These are phyloP conservation scores for Collybiopsis luxurians DNA, from an alignment of 768 basidiomycete genomes.

Conservation along the genomic window DNA sequence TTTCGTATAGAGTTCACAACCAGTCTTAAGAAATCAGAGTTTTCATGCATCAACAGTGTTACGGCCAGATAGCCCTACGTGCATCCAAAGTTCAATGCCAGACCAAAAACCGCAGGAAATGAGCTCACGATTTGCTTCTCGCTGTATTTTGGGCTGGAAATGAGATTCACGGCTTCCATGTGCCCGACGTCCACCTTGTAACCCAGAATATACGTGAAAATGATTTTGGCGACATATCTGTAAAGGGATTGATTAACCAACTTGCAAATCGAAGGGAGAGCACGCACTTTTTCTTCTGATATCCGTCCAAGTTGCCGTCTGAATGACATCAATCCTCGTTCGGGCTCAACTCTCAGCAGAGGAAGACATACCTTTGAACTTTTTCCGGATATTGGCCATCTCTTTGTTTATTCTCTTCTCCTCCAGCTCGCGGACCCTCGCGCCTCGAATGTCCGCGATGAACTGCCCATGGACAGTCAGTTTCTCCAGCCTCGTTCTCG, in stretches of 20 bases:
- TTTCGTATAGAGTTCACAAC: slow-evolving; percentile 99
- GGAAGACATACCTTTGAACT: slow-evolving; percentile 80
- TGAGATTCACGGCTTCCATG: slow-evolving; percentile 99
- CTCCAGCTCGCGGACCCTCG: slow-evolving; percentile 93
- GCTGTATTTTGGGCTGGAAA: slow-evolving; percentile 92
- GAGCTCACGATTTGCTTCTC: slow-evolving; percentile 95
- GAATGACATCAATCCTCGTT: slow-evolving; percentile 7
- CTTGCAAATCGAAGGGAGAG: slow-evolving; percentile 2
- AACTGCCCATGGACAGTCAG: slow-evolving; percentile 52
- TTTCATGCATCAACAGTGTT: slow-evolving; percentile 97
- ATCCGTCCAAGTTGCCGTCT: slow-evolving; percentile 87
- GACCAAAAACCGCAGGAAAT: slow-evolving; percentile 2
- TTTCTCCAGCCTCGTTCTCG: neutral
- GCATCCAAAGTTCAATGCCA: slow-evolving; percentile 9
- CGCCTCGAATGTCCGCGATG: slow-evolving; percentile 98
- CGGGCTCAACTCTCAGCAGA: neutral
- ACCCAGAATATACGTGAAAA: slow-evolving; percentile 98
- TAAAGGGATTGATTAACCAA: slow-evolving; percentile 3
- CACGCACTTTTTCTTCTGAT: slow-evolving; percentile 88
- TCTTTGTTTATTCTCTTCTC: slow-evolving; percentile 99
- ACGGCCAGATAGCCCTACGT: slow-evolving; percentile 93
- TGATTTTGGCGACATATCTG: slow-evolving; percentile 97
- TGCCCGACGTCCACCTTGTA: slow-evolving; percentile 99
- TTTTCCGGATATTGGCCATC: slow-evolving; percentile 99
- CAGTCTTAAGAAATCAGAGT: slow-evolving; percentile 92